These are phyloP conservation scores for Nannochloropsis gaditana DNA, from an alignment of 108 stramenopile species.

Conservation along the genomic window DNA sequence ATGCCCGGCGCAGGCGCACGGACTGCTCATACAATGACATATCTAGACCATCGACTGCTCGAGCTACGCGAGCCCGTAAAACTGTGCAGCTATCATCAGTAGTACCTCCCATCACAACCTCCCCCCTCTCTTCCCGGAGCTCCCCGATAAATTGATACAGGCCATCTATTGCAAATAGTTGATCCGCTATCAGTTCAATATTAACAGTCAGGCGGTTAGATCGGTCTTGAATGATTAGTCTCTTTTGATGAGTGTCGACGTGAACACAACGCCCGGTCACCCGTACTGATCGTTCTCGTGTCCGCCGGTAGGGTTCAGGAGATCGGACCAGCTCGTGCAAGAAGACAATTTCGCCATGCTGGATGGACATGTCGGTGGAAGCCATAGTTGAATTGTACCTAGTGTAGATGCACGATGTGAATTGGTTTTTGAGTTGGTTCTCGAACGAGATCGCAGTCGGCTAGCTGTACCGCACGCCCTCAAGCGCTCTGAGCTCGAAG, in stretches of 20 bases:
- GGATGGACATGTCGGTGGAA: background rate
- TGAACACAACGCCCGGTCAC: background rate
- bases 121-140: background rate
- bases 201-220: background rate
- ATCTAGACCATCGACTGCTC: background rate
- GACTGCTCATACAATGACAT: background rate
- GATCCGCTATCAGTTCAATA: background rate
- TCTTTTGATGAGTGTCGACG: background rate
- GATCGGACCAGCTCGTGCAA: background rate
- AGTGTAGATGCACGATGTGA: background rate
- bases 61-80: background rate
- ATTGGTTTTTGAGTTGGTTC: background rate
- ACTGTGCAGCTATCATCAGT: background rate
- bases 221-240: background rate
- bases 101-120: background rate
- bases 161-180: background rate
- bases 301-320: background rate
- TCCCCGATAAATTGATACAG: background rate
- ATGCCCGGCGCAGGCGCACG: background rate
- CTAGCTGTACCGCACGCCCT: no score
- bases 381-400: background rate
- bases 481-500: no score
- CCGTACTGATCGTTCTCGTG: background rate
- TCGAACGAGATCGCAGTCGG: no score
- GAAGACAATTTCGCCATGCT: constrained; percentile 12